Conservation (phyloP, 495 filamentous ascomycete genomes). For the Viridothelium virens region DNA sequence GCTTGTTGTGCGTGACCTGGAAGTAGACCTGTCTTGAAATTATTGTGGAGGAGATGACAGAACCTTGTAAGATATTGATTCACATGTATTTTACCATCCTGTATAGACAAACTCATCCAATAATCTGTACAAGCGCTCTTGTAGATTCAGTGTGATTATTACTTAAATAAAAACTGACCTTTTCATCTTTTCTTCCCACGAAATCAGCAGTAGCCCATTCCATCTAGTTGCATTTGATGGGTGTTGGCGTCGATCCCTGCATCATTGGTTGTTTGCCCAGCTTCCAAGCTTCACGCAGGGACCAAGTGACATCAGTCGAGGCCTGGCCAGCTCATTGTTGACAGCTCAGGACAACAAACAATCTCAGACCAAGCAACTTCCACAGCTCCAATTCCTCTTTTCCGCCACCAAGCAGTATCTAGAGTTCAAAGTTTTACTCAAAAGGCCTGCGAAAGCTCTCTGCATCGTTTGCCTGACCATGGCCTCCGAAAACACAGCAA, state of each 20-base stretch:
- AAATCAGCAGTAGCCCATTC: background rate
- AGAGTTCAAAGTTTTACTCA: background rate
- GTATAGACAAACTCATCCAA: too few species aligned
- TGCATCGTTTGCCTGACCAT: background rate
- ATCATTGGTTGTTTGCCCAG: background rate
- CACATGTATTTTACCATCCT: too few species aligned
- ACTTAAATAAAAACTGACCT: too few species aligned
- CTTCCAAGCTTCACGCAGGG: conserved; percentile 7
- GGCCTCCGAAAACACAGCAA: conserved; percentile 1
- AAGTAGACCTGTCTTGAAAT: background rate
- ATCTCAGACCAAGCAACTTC: background rate
- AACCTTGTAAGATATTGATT: too few species aligned
- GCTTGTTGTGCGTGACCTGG: conserved; percentile 38
- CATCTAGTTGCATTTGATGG: background rate
- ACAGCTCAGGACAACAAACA: conserved; percentile 1
- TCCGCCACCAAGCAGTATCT: background rate
- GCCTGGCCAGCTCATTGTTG: background rate
- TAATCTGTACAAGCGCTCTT: too few species aligned
- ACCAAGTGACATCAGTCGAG: conserved; percentile 3
- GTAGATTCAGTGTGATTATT: too few species aligned
- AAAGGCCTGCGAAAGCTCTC: background rate
- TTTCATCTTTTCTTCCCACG: too few species aligned
- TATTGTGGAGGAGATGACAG: background rate
- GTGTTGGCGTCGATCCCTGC: too few species aligned
- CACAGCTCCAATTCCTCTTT: background rate